These are phyloP conservation scores for Boletellus emodensis DNA, from an alignment of 768 basidiomycete species.

Conservation along the genomic window DNA sequence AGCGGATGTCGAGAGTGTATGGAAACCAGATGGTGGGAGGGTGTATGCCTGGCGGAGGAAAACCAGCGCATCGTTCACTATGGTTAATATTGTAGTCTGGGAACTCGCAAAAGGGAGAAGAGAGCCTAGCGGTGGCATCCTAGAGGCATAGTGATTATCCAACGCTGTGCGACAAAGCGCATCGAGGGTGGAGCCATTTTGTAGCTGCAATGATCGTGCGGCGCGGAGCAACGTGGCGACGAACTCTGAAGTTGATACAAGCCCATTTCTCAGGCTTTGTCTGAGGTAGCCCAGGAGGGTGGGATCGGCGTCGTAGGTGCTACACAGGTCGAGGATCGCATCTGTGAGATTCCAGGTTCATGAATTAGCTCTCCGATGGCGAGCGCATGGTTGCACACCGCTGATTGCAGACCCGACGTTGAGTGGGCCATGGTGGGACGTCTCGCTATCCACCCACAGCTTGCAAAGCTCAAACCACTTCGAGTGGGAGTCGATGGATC, in stretches of 20 bases:
- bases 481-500: background rate
- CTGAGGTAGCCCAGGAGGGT: conserved; percentile 64
- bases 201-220: conserved; percentile 59
- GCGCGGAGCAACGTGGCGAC: conserved; percentile 65
- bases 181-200: conserved; percentile 62
- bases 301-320: conserved; percentile 66
- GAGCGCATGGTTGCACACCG: conserved; percentile 37
- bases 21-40: conserved; percentile 47
- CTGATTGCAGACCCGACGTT: conserved; percentile 55
- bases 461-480: conserved; percentile 71
- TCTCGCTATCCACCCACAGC: conserved; percentile 53
- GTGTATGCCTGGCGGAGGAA: conserved; percentile 56
- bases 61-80: conserved; percentile 56
- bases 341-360: conserved; percentile 38
- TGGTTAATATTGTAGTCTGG: conserved; percentile 46
- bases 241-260: conserved; percentile 57
- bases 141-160: conserved; percentile 59
- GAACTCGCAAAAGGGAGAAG: conserved; percentile 50
- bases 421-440: conserved; percentile 31
- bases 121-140: conserved; percentile 50
- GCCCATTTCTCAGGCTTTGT: conserved; percentile 50
- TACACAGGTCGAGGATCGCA: conserved; percentile 63
- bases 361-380: conserved; percentile 1
- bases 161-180: conserved; percentile 64
- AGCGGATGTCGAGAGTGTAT: conserved; percentile 54